These are phyloP conservation scores for Aspergillus nanangensis DNA, from an alignment of 495 filamentous ascomycete genomes.

Conservation along the genomic window DNA sequence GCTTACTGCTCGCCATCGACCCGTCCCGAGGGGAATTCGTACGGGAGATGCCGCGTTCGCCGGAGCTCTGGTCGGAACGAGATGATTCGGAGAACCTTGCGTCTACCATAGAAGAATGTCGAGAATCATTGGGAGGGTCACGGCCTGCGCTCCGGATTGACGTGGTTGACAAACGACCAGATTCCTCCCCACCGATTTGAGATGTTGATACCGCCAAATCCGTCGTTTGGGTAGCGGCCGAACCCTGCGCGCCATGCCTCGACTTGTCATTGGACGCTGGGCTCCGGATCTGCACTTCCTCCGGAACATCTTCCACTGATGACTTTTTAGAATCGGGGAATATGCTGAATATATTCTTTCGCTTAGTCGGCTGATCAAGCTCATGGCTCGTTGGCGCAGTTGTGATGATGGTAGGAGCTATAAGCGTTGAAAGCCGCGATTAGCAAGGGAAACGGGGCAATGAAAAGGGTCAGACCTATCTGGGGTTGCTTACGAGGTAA, in stretches of 20 bases:
- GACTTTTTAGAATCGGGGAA: constrained; percentile 27
- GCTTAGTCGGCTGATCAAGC: constrained; percentile 45
- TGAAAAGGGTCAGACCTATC: neutral
- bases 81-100: constrained; percentile 86
- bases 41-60: constrained; percentile 59
- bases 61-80: constrained; percentile 79
- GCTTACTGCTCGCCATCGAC: constrained; percentile 54
- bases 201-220: constrained; percentile 42
- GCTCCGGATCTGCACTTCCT: constrained; percentile 7
- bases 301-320: constrained; percentile 30
- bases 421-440: constrained; percentile 1
- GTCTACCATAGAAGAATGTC: constrained; percentile 62
- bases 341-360: constrained; percentile 36
- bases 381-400: constrained; percentile 80
- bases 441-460: neutral
- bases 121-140: constrained; percentile 61
- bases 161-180: constrained; percentile 53
- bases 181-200: constrained; percentile 64
- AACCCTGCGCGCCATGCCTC: constrained; percentile 23
- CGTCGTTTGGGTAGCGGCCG: constrained; percentile 27
- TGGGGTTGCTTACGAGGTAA: constrained; percentile 59
- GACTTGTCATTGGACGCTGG: constrained; percentile 13
- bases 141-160: constrained; percentile 47
- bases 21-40: constrained; percentile 26
- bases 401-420: constrained; percentile 87